Evolutionary conservation across 768 basidiomycete genomes (phyloP), one percentile per base, ranked within the genome.

Genomic region (Collybia sordida): DNA sequence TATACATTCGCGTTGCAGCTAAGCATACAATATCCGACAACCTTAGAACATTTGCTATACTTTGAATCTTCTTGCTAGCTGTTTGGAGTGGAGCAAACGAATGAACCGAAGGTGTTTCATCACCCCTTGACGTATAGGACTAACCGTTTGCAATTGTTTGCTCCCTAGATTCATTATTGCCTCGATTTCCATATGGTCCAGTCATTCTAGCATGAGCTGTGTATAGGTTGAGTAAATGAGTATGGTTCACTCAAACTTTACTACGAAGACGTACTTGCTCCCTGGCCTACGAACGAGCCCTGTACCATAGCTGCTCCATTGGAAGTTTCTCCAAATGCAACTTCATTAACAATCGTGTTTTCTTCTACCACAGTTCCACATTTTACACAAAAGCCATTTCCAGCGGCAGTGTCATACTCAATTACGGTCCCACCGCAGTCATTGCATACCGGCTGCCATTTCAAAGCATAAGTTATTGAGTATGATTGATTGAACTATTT

Each of bases 261-360:
- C 39, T 19, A 6, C 17, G 14, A 15, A 41, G 12, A 81, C 90
- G 66, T 61, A 98, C 95, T 95, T 40, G 94, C 85, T 49, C 92
- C 90, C 60, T 91, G 88, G 0, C 82, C 90, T 11, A 99, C 93
- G 60, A 90, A 97, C 2, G 88, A 86, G 2, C 97, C 97, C 61
- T 95, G 90, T 1, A 97, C 95, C 77, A 98, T 91, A 1, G 96
- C 95, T 4, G 94, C 92, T 21, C 97, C 97, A 23, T 81, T 79
- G 9, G 88, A 81, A 3, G 90, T 89, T 74, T 99, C 97, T n/a
- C 93, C 93, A 58, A 99, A 99, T 1, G 86, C 84, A 48, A 99
- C 83, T 64, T 99, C 97, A 54, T 87, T 90, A 8, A 98, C 92
- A 52, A 98, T 93, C 2, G 88, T 83, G 61, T 93, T 94, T 68